Percentiles rank a stretch among this genome's conserved stretches.
Conservation (phyloP, 768 basidiomycete genomes). For the Clitopilus hobsonii region DNA sequence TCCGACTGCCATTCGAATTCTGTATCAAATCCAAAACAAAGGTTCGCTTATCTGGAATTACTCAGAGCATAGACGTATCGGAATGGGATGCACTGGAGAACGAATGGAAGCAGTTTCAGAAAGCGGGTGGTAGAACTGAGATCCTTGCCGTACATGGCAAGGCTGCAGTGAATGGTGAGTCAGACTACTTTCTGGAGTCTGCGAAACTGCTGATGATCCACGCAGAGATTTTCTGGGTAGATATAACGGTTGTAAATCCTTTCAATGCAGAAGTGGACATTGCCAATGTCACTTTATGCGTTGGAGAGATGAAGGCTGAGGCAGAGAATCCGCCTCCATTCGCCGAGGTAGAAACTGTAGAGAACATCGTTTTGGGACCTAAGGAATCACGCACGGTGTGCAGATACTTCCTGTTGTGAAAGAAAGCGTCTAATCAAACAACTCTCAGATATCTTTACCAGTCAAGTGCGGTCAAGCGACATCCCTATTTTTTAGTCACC, state of each 20-base stretch:
- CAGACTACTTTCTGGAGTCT: neutral
- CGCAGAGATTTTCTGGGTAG: conserved; percentile 74
- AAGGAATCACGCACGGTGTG: conserved; percentile 64
- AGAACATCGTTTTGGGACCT: conserved; percentile 57
- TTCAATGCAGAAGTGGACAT: conserved; percentile 70
- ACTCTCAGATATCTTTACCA: conserved; percentile 53
- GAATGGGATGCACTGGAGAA: conserved; percentile 67
- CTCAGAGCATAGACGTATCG: conserved; percentile 31
- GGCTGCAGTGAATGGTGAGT: conserved; percentile 60
- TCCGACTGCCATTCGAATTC: conserved; percentile 65
- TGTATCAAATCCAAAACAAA: conserved; percentile 54
- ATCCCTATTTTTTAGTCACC: conserved; percentile 51
- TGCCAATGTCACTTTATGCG: conserved; percentile 51
- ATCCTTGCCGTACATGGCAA: conserved; percentile 49
- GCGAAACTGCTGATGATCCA: conserved; percentile 5
- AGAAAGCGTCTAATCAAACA: neutral
- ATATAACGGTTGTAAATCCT: conserved; percentile 66
- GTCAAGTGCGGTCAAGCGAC: conserved; percentile 49
- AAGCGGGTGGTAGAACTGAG: conserved; percentile 46
- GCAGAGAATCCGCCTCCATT: conserved; percentile 22
- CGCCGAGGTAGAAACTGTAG: conserved; percentile 55
- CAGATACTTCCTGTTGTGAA: neutral
- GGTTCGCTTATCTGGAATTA: conserved; percentile 52
- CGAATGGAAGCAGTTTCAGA: conserved; percentile 61
- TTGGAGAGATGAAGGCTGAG: conserved; percentile 33